These are phyloP conservation scores for Drosera capensis DNA, from an alignment of 148 eudicot species.

Conservation along the genomic window DNA sequence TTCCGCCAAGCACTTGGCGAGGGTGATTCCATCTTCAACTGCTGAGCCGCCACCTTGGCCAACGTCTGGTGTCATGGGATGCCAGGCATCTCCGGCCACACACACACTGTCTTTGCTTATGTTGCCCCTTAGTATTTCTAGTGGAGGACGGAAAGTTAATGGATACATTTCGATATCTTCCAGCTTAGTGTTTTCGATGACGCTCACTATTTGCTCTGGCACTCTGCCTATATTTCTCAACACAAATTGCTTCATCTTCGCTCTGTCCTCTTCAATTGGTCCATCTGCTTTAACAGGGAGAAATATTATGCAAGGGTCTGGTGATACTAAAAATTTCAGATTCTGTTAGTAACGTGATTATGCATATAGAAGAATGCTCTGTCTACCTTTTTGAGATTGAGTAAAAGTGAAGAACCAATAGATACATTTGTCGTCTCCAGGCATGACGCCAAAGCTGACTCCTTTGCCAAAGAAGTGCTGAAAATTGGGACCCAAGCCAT, in stretches of 20 bases:
- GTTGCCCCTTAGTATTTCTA: slow-evolving; percentile 27
- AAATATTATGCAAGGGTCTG: neutral
- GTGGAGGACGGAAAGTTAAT: slow-evolving; percentile 29
- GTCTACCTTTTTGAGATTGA: slow-evolving; percentile 34
- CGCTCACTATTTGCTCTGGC: slow-evolving; percentile 17
- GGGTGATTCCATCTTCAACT: slow-evolving; percentile 8
- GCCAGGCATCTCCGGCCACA: slow-evolving; percentile 12
- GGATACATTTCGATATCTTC: slow-evolving; percentile 19
- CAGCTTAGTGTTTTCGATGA: slow-evolving; percentile 20
- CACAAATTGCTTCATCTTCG: slow-evolving; percentile 36
- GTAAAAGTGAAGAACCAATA: slow-evolving; percentile 42
- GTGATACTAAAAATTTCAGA: neutral
- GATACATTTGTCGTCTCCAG: slow-evolving; percentile 22
- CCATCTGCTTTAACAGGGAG: slow-evolving; percentile 6
- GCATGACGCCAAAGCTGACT: slow-evolving; percentile 28
- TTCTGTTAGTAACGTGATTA: neutral
- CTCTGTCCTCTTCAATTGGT: slow-evolving; percentile 24
- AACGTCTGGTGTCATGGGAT: slow-evolving; percentile 11
- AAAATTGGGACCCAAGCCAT: slow-evolving; percentile 31
- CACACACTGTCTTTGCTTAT: slow-evolving; percentile 49
- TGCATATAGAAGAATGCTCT: neutral
- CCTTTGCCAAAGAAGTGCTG: slow-evolving; percentile 28
- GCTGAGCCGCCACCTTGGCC: slow-evolving; percentile 13
- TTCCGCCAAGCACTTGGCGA: slow-evolving; percentile 5
- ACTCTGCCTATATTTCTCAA: slow-evolving; percentile 34